Percentiles rank a stretch among this genome's conserved stretches.
Evolutionary conservation across 2,329 filamentous ascomycete genomes (phyloP).

Genomic region (Tolypocladium guangdongense): DNA sequence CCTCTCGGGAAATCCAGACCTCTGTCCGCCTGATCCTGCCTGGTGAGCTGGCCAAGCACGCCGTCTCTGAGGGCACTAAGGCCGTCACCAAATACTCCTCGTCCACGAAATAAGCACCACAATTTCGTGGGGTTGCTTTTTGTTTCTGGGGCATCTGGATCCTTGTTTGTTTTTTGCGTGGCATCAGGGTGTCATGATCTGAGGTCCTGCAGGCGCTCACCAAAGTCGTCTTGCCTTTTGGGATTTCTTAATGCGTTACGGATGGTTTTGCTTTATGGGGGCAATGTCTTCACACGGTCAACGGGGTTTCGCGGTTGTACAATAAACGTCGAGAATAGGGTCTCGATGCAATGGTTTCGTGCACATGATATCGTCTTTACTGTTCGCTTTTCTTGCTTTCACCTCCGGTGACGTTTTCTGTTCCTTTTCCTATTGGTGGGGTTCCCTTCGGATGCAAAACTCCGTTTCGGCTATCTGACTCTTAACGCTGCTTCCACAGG

Average conservation of each 20-base stretch:
- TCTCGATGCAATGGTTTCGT: slow-evolving; percentile 53
- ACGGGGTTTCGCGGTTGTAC: slow-evolving; percentile 63
- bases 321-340: slow-evolving; percentile 56
- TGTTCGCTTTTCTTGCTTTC: slow-evolving; percentile 3
- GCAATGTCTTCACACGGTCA: slow-evolving; percentile 60
- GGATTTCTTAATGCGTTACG: slow-evolving; percentile 64
- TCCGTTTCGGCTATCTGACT: not conserved
- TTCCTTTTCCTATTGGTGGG: too few species aligned
- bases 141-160: slow-evolving; percentile 43
- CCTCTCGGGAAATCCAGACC: slow-evolving; percentile 97
- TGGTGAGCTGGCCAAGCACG: slow-evolving; percentile 98
- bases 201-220: slow-evolving; percentile 33
- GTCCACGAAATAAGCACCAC: slow-evolving; percentile 82
- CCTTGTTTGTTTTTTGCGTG: slow-evolving; percentile 37
- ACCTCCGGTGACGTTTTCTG: not conserved
- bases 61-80: slow-evolving; percentile 99
- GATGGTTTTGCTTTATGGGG: slow-evolving; percentile 57
- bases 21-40: slow-evolving; percentile 96
- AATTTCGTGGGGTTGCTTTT: slow-evolving; percentile 35
- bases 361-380: slow-evolving; percentile 34
- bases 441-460: not conserved
- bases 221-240: slow-evolving; percentile 20
- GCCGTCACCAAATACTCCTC: slow-evolving; percentile 99
- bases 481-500: too few species aligned
- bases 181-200: slow-evolving; percentile 49